Evolutionary conservation across 176 grass and related monocot species (phyloP), one percentile per base, ranked within the genome.

Genomic region (Cenchrus purpureus): DNA sequence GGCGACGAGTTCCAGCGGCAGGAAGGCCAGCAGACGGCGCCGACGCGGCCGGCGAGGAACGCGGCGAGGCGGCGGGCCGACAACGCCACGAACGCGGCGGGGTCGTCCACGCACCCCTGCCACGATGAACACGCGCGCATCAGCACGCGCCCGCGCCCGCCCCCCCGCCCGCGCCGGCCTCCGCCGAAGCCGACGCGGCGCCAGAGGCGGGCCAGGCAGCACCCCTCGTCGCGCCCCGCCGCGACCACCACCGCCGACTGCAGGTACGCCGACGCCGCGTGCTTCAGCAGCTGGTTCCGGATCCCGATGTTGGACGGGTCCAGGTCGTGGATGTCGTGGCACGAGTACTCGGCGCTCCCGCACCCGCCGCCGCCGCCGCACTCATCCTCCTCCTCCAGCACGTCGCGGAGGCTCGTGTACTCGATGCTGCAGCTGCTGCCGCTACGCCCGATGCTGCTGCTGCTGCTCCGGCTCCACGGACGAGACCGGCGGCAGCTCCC

Each of bases 371-470:
- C 16, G 10, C 60, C 37, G 13, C 32, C 40, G 8, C 61, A 50
- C 4, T 32, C 43, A 3, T 3, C 44, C 4, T 80, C 82, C 20
- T 83, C 85, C 51, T 86, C 84, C 8, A 98, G 46, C 70, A 95
- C 85, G 82, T 98, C 95, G 46, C 92, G 84, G 78, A 98, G 91
- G 76, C 93, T 98, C 37, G 85, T 98, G 91, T 93, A 98, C 84
- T 91, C 85, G 17, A 84, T 71, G 29, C 57, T 81, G 32, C 31
- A 20, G 17, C 53, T 6, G 13, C 73, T 20, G 46, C 74, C 25
- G 63, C 62, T 84, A 71, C 40, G 82, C 4, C 68, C 22, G 44
- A 45, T 80, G 76, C 52, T 90, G 73, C 44, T 4, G 44, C 44
- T 32, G 31, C 86, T 88, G 71, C 72, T 79, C 65, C 83, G 54